Evolutionary conservation across 176 grass and related monocot genomes (phyloP).

Genomic region (Ensete glaucum): DNA sequence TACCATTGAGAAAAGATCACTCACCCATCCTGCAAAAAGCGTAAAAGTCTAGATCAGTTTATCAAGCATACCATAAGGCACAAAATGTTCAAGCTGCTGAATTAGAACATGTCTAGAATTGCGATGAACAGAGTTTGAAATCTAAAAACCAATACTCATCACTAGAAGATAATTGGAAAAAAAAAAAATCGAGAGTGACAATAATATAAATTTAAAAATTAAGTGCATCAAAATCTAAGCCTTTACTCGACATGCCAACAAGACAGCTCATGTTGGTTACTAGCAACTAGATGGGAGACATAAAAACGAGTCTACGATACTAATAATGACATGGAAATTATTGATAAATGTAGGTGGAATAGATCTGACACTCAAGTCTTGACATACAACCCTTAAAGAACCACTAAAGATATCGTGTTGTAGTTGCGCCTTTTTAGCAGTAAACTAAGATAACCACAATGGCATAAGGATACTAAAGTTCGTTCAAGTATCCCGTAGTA

Average conservation of each 20-base stretch:
- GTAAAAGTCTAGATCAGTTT: conserved; percentile 2
- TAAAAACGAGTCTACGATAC: neutral
- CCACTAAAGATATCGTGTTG: too few species aligned
- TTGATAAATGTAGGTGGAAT: too few species aligned
- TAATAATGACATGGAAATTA: too few species aligned
- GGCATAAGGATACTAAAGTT: too few species aligned
- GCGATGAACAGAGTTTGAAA: neutral
- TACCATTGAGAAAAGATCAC: neutral
- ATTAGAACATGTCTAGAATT: neutral
- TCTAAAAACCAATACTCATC: neutral
- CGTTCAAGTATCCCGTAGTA: too few species aligned
- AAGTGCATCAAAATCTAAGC: neutral
- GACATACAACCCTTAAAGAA: too few species aligned
- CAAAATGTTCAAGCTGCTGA: neutral
- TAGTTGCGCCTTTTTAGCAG: too few species aligned
- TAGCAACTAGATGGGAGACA: neutral
- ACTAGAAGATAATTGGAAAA: too few species aligned
- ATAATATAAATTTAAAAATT: neutral
- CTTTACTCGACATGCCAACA: neutral
- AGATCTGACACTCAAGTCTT: too few species aligned
- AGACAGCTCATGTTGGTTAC: neutral
- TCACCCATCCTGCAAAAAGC: conserved; percentile 70
- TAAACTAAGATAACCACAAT: too few species aligned
- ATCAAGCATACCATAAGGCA: neutral
- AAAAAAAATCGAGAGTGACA: neutral